These are phyloP conservation scores for Jacaranda copaia DNA, from an alignment of 257 asterid species.

Conservation along the genomic window DNA sequence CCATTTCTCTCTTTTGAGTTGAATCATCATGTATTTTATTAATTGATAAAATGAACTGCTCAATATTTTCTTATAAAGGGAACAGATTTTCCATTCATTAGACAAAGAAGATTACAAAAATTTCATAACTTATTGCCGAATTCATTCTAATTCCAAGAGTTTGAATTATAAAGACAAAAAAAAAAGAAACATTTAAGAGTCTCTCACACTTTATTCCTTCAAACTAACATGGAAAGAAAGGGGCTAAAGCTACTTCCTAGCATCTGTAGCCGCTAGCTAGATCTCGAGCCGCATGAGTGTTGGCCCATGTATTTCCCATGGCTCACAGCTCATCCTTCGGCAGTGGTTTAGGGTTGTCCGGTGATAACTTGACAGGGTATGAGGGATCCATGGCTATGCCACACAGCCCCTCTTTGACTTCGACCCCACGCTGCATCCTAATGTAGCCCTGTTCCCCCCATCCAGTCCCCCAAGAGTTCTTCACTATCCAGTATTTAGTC, in stretches of 20 bases:
- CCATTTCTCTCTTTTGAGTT: too few relatives aligned
- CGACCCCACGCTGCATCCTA: slow-evolving; percentile 58
- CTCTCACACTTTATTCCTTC: slow-evolving; percentile 38
- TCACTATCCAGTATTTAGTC: slow-evolving; percentile 76
- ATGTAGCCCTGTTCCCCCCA: slow-evolving; percentile 86
- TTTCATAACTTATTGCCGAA: too few relatives aligned
- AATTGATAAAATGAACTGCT: too few relatives aligned
- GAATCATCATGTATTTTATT: too few relatives aligned
- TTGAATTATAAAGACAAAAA: too few relatives aligned
- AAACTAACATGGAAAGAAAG: neutral
- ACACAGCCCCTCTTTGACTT: slow-evolving; percentile 63
- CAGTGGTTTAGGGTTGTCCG: slow-evolving; percentile 57
- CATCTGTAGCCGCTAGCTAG: too few relatives aligned
- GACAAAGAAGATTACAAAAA: too few relatives aligned
- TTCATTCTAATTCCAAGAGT: too few relatives aligned
- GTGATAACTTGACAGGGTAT: slow-evolving; percentile 66
- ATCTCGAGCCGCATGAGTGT: too few relatives aligned
- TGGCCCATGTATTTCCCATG: neutral
- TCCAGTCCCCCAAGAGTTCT: slow-evolving; percentile 73
- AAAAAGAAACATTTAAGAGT: neutral
- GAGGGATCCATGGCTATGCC: slow-evolving; percentile 83
- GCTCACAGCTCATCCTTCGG: slow-evolving; percentile 68
- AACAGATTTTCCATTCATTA: too few relatives aligned
- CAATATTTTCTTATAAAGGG: too few relatives aligned
- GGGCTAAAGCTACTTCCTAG: neutral